Base-by-base conservation (phyloP, 2,329 filamentous ascomycete genomes). In the Cryphonectria carpinicola region DNA sequence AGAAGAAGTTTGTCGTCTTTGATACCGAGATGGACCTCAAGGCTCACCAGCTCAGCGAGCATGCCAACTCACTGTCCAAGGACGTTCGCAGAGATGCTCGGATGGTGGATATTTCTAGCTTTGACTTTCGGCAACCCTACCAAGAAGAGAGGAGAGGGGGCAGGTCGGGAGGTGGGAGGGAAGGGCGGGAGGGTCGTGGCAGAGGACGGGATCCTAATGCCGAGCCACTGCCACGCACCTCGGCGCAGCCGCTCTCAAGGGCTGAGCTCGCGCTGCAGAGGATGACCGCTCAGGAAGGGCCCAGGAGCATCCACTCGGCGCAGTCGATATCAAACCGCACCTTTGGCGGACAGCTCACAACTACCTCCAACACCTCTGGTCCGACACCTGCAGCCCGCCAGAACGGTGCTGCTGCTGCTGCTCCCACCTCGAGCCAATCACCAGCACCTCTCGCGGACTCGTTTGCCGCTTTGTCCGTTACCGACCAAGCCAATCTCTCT, bases 1-100 rank as follows among this genome's bases (percentile, higher is more conserved):
- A 98, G 76, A 97, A 97, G 87, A 98, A 98, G 79, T 98, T 98
- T 78, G 92, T 98, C 41, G 96, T 98, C 0, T 99, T 99, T 76
- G 93, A 94, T 69, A 95, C 94, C 0, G 93, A 98, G 77, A 90
- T 99, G 85, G 96, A 99, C 77, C 83, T 99, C 63, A 97, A 98
- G 80, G 96, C 92, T 3, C 96, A 99, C 81, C 93, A 97, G 79
- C 82, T 99, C 13, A 91, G 92, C 75, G 88, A 91, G 68, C 96
- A 99, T 78, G 93, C 91, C 0, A 89, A 90, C 75, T 89, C 91
- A 0, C 80, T 97, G 35, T 93, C 94, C 11, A 98, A 97, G 77
- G 92, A 95, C 75, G 90, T 92, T 1, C 86, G 94, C 69, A 87
- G 94, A 76, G 95, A 98, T 79, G 93, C 94, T 5, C 88, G 95